Conservation (phyloP, 441 rosid species). For the Macaranga tanarius region DNA sequence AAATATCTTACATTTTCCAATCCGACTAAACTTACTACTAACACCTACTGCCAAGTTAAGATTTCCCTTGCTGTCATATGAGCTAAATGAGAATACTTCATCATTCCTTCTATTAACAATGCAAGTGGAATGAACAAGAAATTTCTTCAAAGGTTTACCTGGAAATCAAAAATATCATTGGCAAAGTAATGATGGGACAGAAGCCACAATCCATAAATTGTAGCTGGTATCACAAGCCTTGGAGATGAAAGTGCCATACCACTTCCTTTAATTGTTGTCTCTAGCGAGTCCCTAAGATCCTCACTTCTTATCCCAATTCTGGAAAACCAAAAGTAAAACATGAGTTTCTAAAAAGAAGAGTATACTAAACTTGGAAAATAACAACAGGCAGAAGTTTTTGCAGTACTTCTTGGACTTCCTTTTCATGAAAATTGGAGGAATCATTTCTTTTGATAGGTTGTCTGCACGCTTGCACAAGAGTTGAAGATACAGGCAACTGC, state of each 20-base stretch:
- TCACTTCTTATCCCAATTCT: conserved; percentile 87
- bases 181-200: conserved; percentile 59
- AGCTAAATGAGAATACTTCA: neutral
- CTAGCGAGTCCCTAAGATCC: conserved; percentile 58
- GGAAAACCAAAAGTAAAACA: conserved; percentile 18
- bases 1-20: neutral
- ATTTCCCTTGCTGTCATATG: neutral
- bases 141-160: conserved; percentile 44
- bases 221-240: conserved; percentile 80
- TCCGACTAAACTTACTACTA: neutral
- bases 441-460: conserved; percentile 61
- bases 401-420: conserved; percentile 69
- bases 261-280: conserved; percentile 66
- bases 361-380: neutral
- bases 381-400: conserved; percentile 1
- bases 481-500: conserved; percentile 95
- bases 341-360: conserved; percentile 6
- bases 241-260: conserved; percentile 86
- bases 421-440: conserved; percentile 67
- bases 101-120: neutral
- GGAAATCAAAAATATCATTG: conserved; percentile 68
- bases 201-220: conserved; percentile 72
- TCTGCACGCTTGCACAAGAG: conserved; percentile 70
- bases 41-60: too few relatives aligned
- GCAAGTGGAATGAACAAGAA: neutral